Percentiles rank a stretch among this genome's conserved stretches.
Conservation (phyloP, 257 asterid genomes). For the Solanum okadae region DNA sequence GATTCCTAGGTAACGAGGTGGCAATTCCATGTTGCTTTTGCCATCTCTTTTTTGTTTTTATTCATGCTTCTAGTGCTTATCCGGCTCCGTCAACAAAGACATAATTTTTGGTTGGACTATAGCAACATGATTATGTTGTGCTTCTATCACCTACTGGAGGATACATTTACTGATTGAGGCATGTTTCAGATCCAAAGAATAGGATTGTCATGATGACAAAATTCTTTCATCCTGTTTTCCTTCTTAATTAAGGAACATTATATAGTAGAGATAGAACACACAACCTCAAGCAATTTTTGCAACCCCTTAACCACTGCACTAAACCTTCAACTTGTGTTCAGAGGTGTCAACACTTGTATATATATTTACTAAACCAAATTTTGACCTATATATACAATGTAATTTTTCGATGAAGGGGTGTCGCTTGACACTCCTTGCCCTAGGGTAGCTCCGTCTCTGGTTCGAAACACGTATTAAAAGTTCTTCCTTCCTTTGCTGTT, state of each 20-base stretch:
- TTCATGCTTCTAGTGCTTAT: background rate
- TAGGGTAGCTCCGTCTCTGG: background rate
- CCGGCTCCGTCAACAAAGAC: background rate
- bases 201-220: background rate
- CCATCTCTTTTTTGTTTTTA: background rate
- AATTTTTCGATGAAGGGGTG: too few species aligned
- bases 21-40: background rate
- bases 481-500: background rate
- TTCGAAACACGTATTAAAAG: background rate
- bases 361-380: too few species aligned
- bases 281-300: too few species aligned
- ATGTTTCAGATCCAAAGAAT: background rate
- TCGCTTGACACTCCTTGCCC: too few species aligned
- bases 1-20: background rate
- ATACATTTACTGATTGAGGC: background rate
- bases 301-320: too few species aligned
- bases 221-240: background rate
- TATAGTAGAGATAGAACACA: background rate
- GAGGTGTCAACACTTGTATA: too few species aligned
- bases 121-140: background rate
- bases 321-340: too few species aligned
- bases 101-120: background rate
- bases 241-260: background rate
- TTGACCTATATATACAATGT: too few species aligned
- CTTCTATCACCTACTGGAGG: background rate